phyloP scores from a whole-genome alignment of 768 basidiomycete genomes.

The Russula abietina region DNA sequence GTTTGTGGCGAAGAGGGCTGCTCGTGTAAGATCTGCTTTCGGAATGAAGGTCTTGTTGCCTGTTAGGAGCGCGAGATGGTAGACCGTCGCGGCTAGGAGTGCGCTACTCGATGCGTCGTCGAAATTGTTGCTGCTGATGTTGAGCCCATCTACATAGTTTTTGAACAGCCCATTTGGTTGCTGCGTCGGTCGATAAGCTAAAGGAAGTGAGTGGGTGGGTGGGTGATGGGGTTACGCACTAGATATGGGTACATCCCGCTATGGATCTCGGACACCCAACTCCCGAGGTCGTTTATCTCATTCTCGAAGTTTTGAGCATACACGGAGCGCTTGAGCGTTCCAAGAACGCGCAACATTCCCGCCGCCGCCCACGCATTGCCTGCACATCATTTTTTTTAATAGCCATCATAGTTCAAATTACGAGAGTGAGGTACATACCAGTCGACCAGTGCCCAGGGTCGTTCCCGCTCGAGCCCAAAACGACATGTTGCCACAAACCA shows the following conservation, averaged over 20 bases:
- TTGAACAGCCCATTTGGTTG: slow-evolving; percentile 48
- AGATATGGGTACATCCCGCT: slow-evolving; percentile 57
- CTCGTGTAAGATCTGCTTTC: slow-evolving; percentile 51
- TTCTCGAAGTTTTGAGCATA: slow-evolving; percentile 43
- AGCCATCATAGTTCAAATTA: not conserved
- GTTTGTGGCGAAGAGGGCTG: slow-evolving; percentile 31
- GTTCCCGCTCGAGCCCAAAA: slow-evolving; percentile 44
- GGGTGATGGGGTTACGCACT: slow-evolving; percentile 36
- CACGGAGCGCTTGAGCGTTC: slow-evolving; percentile 60
- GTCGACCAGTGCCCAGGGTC: slow-evolving; percentile 81
- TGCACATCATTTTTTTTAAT: slow-evolving; percentile 27
- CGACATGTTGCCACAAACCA: slow-evolving; percentile 74
- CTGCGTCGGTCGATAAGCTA: slow-evolving; percentile 28
- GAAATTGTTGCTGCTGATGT: slow-evolving; percentile 42
- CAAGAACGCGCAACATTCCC: slow-evolving; percentile 78
- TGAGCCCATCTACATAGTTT: slow-evolving; percentile 59
- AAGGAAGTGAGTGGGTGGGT: not conserved
- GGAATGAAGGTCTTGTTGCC: slow-evolving; percentile 47
- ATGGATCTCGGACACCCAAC: slow-evolving; percentile 71
- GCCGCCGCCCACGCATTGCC: slow-evolving; percentile 89
- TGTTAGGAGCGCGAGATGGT: slow-evolving; percentile 56
- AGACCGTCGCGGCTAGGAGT: slow-evolving; percentile 70
- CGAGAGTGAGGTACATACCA: slow-evolving; percentile 36
- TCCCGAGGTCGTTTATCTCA: slow-evolving; percentile 51
- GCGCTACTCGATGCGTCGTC: slow-evolving; percentile 69